Base-by-base conservation (phyloP, 1,139 yeast species). In the Scheffersomyces illinoinensis region DNA sequence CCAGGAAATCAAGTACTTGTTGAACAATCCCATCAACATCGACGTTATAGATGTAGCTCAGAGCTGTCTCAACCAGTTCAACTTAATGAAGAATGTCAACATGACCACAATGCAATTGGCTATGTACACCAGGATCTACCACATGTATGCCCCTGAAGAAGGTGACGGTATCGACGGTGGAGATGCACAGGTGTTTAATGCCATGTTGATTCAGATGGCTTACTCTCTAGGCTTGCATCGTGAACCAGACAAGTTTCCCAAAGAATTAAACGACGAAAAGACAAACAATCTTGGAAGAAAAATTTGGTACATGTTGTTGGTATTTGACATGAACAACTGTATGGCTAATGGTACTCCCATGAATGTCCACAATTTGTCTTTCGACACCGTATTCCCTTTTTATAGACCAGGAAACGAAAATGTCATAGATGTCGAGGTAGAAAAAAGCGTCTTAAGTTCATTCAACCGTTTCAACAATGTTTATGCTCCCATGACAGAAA, bases 61-160 rank as follows among this genome's bases (percentile, higher is more conserved):
- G 56, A 58, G 67, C 51, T 80, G 84, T 59, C 68, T 79, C 33
- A 71, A 72, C 54, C 78, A 76, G 59, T 80, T 80, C 62, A 74
- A 78, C 56, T 62, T 78, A 20, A 66, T 76, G 65, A 68, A 77
- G 54, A 77, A 83, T 57, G 81, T 85, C 20, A 81, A 84, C 17
- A 65, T 86, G 23, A 77, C 83, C 0, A 79, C 85, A 10, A 74
- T 87, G 58, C 89, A 86, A 64, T 78, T 85, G 54, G 76, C 82
- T 0, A 65, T 80, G 19, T 68, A 75, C 56, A 64, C 77, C 39
- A 70, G 83, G 50, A 63, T 74, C 24, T 84, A 84, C 64, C 78
- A 78, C 56, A 66, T 69, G 19, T 71, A 74, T 63, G 80, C 87
- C 0, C 87, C 86, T 1, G 87, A 84, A 64, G 87, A 84, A 64